Evolutionary conservation across 192 early-diverging fungal species (phyloP), one percentile per base, ranked within the genome.

Genomic region (Backusella macrospora): DNA sequence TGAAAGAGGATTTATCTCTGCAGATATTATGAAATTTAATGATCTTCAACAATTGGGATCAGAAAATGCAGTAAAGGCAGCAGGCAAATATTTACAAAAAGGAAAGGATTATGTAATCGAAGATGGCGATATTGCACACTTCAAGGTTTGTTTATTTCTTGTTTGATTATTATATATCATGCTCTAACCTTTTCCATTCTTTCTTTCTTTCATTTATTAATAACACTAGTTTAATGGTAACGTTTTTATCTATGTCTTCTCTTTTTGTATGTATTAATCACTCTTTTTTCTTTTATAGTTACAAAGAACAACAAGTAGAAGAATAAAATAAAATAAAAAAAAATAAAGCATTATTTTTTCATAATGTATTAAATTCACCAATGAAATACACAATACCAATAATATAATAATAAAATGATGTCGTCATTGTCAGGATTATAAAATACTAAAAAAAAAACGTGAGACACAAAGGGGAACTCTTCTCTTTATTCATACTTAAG

Each of bases 1-100:
- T 82, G 90, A 84, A 66, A 80, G 82, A 65, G 91, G 87, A n/a
- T 94, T 94, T 65, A 92, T 93, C 70, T 90, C 90, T 83, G 92
- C 91, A 16, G 92, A 94, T 83, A 72, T 88, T 12, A 77, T 77
- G 69, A 83, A 75, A 73, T 89, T 70, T 39, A 81, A 78, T 1
- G 91, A 93, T 75, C 72, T 94, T 64, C 76, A 84, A 48, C 81
- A 84, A 23, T 62, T 87, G 12, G 88, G 87, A 15, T 83, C 86
- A 10, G 92, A 93, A 75, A 85, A 85, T 9, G 90, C 89, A 16
- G 92, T 95, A 10, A 91, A 88, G 70, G 82, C 86, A 55, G 91
- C 88, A 14, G 93, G 93, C 47, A 93, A 92, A 79, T 90, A 88
- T 73, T 72, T 83, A 46, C 85, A 86, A 77, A 90, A 93, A 76